Conservation (phyloP, 2,329 filamentous ascomycete species). For the Dendrostoma leiphaemia region DNA sequence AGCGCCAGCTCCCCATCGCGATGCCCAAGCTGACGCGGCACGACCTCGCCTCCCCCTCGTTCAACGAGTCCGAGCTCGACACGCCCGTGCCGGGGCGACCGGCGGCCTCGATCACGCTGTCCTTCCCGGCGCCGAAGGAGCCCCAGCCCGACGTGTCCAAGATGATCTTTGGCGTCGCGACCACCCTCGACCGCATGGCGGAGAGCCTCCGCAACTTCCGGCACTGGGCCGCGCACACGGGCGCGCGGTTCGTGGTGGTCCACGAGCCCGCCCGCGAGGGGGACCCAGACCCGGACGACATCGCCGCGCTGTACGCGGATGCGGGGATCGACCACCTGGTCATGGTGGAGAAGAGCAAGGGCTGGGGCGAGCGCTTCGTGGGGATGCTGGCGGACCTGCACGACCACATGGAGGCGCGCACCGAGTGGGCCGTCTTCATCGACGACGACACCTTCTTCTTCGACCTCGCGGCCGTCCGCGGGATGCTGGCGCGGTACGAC, state of each 20-base stretch:
- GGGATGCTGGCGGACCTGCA: constrained; percentile 11
- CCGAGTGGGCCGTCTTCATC: constrained; percentile 39
- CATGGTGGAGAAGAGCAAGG: constrained; percentile 7
- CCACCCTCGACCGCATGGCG: constrained; percentile 18
- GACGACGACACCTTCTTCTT: constrained; percentile 46
- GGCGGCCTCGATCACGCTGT: constrained; percentile 11
- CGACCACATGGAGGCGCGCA: constrained; percentile 19
- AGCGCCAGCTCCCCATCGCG: constrained; percentile 16
- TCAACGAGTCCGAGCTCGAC: constrained; percentile 11
- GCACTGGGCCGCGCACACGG: constrained; percentile 19
- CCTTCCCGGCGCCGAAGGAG: not conserved
- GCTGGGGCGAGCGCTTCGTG: constrained; percentile 17
- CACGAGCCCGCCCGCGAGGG: constrained; percentile 18
- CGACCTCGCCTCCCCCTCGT: constrained; percentile 10
- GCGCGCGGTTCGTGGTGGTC: constrained; percentile 17
- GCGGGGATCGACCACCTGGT: constrained; percentile 9
- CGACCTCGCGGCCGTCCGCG: constrained; percentile 35
- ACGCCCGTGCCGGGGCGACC: constrained; percentile 8
- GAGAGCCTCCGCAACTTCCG: constrained; percentile 15
- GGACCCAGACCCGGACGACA: constrained; percentile 12
- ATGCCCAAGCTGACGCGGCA: constrained; percentile 13
- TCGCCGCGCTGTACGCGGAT: constrained; percentile 6
- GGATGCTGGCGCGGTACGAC: constrained; percentile 36
- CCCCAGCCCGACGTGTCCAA: constrained; percentile 16
- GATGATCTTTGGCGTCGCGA: constrained; percentile 19